A percentile compares a stretch with the other conserved stretches of the same genome.
These are phyloP conservation scores for Lomentospora prolificans DNA, from an alignment of 2,329 filamentous ascomycete species.

Conservation along the genomic window DNA sequence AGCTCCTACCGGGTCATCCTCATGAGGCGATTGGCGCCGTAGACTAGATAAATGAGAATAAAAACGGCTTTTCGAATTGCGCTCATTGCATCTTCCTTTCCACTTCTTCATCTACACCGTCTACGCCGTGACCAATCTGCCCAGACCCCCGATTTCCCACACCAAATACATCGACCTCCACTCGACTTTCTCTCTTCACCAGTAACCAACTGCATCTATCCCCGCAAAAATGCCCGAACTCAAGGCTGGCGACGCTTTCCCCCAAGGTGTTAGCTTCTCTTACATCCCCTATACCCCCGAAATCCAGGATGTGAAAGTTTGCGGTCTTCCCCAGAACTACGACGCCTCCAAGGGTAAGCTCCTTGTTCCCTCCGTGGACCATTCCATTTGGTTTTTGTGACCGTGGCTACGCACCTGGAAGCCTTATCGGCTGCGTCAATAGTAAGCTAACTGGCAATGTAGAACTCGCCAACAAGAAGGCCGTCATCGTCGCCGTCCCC, in stretches of 20 bases:
- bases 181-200: no score
- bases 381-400: background rate
- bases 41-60: background rate
- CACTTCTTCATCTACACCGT: no score
- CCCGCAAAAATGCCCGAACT: slow-evolving; percentile 46
- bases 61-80: background rate
- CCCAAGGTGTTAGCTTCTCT: slow-evolving; percentile 69
- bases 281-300: slow-evolving; percentile 72
- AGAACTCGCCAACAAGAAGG: slow-evolving; percentile 49
- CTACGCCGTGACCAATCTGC: no score
- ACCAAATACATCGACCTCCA: background rate
- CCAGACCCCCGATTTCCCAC: background rate
- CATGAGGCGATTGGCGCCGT: background rate
- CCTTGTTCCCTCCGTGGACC: background rate
- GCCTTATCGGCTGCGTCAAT: background rate
- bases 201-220: background rate
- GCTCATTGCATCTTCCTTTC: background rate
- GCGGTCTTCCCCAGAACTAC: slow-evolving; percentile 69
- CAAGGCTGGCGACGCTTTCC: slow-evolving; percentile 76
- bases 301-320: slow-evolving; percentile 57
- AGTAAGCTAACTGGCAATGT: slow-evolving; percentile 6
- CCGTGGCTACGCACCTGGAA: no score
- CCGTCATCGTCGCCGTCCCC: slow-evolving; percentile 45
- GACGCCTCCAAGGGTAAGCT: slow-evolving; percentile 61
- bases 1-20: background rate